Conservation (phyloP, 495 filamentous ascomycete species). For the Xylaria palmicola region DNA sequence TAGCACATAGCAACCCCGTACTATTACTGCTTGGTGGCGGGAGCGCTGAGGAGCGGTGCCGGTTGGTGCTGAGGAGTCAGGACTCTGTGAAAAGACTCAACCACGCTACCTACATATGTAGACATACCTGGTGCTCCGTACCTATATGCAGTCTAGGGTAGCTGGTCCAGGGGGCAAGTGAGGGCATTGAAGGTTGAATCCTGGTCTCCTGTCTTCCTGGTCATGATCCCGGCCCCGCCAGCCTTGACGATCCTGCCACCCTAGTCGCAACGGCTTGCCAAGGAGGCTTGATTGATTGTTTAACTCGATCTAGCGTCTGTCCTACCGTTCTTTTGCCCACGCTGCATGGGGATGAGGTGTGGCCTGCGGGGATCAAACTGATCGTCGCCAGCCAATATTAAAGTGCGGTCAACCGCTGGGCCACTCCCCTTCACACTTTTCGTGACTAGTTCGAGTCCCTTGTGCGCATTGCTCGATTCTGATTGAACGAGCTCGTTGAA, state of each 20-base stretch:
- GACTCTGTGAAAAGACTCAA: too few species aligned
- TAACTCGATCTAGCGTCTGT: conserved; percentile 20
- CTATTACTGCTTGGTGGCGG: neutral
- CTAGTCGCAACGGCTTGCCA: conserved; percentile 15
- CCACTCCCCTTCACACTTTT: conserved; percentile 20
- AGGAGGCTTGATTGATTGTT: conserved; percentile 17
- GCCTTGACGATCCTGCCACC: conserved; percentile 9
- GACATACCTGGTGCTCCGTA: neutral
- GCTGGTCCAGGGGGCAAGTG: conserved; percentile 4
- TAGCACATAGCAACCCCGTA: neutral
- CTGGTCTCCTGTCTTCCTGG: neutral
- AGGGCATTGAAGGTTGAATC: neutral
- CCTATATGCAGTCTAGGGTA: neutral
- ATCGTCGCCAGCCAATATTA: conserved; percentile 46
- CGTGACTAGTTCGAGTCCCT: conserved; percentile 28
- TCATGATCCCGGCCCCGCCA: conserved; percentile 5
- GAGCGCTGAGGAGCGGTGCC: too few species aligned
- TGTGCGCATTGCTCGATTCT: conserved; percentile 20
- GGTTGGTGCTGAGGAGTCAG: too few species aligned
- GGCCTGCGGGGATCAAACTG: conserved; percentile 25
- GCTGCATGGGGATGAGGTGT: conserved; percentile 13
- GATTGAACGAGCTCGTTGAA: conserved; percentile 29
- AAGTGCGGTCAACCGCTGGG: conserved; percentile 46
- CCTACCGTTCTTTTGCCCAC: conserved; percentile 27
- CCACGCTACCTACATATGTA: conserved; percentile 6